Base-by-base conservation (phyloP, 2,329 filamentous ascomycete species). In the Magnaporthiopsis poae region DNA sequence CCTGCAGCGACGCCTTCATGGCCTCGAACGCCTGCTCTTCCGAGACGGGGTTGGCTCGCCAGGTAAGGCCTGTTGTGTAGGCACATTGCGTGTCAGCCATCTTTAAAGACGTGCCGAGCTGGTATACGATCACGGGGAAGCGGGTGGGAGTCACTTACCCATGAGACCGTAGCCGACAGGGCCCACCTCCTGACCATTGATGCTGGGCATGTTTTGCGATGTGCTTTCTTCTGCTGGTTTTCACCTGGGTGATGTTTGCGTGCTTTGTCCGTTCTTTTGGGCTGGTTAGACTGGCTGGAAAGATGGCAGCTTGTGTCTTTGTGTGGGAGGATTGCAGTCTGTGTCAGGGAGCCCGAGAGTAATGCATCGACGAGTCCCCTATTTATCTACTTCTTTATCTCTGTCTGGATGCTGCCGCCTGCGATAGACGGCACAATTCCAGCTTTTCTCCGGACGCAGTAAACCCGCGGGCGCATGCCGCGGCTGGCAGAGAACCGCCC, bases 21-120 rank as follows among this genome's bases (percentile, higher is more conserved):
- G 84, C 82, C 61, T 80, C 81, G 68, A 87, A 80, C 56, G 81
- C 77, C 68, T 83, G 76, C 46, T 84, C 80, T 18, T 81, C 72
- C 2, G 81, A 73, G 12, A 75, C 74, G 1, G 76, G 75, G 21
- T 74, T 70, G 36, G 73, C 71, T 29, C 78, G 77, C 79, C 80
- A 80, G 31, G 79, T 81, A 59, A 83, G 72, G 70, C 79, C 79
- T 81, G 61, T 4, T n/a, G 61, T 60, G n/a, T 60, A 13, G 21
- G 56, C 25, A 25, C 18, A 13, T 5, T 31, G 60, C 60, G 39
- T 36, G 11, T 61, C 39, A 21, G 15, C 21, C 15, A n/a, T 9
- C 36, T n/a, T 21, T 5, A 21, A 18, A 18, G 39, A 46, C 5
- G 13, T 46, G 15, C 15, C 15, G 15, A 18, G 15, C 35, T 12